These are phyloP conservation scores for Cicer cuneatum DNA, from an alignment of 306 rosid genomes.

Conservation along the genomic window DNA sequence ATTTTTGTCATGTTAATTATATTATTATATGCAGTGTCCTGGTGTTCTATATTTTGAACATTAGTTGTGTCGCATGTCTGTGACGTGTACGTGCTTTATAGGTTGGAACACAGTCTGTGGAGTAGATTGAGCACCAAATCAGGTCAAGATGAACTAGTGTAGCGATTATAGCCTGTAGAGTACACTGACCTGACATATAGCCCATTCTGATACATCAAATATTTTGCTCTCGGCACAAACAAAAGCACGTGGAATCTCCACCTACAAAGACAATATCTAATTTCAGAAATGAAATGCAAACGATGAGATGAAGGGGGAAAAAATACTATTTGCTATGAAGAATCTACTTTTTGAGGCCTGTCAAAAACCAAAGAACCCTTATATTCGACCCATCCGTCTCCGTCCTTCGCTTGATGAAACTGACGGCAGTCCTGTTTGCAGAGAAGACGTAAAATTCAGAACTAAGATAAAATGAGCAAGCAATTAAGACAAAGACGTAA, in stretches of 20 bases:
- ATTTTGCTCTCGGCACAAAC: conserved; percentile 98
- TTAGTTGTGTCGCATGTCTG: not conserved
- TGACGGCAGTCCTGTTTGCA: conserved; percentile 89
- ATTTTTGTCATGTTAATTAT: not conserved
- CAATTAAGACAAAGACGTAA: conserved; percentile 8
- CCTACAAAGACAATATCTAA: conserved; percentile 54
- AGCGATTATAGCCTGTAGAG: conserved; percentile 7
- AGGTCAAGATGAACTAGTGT: conserved; percentile 20
- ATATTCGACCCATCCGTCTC: conserved; percentile 99
- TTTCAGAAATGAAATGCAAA: conserved; percentile 39
- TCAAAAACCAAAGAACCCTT: conserved; percentile 87
- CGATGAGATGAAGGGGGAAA: not conserved
- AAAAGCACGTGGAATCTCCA: conserved; percentile 96
- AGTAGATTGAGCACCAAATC: conserved; percentile 9
- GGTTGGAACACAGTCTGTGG: not conserved
- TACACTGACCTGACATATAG: conserved; percentile 91
- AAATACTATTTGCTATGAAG: conserved; percentile 7
- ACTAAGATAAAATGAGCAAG: conserved; percentile 7
- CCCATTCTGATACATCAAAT: conserved; percentile 99
- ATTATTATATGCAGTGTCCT: not conserved
- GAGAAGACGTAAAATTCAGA: conserved; percentile 39
- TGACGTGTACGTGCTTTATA: not conserved
- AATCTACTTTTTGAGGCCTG: conserved; percentile 77
- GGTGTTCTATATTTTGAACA: not conserved
- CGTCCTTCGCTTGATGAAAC: conserved; percentile 98